phyloP scores from a whole-genome alignment of 1,284 basidiomycete genomes.

The Quambalaria eucalypti region DNA sequence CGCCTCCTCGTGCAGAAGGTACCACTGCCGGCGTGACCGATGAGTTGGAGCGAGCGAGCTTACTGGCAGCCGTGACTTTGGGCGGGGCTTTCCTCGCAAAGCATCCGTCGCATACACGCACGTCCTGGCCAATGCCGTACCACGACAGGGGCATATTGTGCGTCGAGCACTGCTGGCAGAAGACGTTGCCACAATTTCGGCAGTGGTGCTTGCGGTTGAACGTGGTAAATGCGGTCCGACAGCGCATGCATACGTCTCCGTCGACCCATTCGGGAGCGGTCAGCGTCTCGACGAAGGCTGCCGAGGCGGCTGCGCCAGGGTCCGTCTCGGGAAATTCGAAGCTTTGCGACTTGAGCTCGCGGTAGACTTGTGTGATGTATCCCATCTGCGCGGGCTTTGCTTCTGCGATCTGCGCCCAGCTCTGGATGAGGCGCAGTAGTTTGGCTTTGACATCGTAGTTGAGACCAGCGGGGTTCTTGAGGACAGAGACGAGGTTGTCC shows the following conservation, averaged over 20 bases:
- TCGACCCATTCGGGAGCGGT: conserved; percentile 86
- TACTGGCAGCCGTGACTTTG: conserved; percentile 19
- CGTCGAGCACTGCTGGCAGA: conserved; percentile 85
- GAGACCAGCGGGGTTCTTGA: conserved; percentile 56
- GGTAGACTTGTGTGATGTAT: conserved; percentile 42
- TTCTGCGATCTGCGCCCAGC: conserved; percentile 85
- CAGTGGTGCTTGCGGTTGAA: conserved; percentile 98
- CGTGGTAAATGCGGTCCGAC: conserved; percentile 81
- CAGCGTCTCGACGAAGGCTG: conserved; percentile 41
- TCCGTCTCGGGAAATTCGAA: conserved; percentile 76
- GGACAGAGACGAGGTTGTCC: conserved; percentile 76
- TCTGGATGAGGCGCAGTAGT: conserved; percentile 72
- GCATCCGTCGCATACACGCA: conserved; percentile 89
- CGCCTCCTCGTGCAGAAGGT: conserved; percentile 26
- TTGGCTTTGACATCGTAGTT: conserved; percentile 76
- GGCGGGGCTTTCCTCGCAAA: conserved; percentile 27
- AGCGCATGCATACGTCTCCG: conserved; percentile 85
- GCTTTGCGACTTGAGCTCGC: conserved; percentile 50
- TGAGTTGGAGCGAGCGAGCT: conserved; percentile 10
- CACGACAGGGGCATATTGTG: conserved; percentile 77
- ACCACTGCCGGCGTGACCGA: conserved; percentile 14
- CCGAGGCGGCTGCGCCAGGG: conserved; percentile 52
- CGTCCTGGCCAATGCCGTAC: conserved; percentile 85
- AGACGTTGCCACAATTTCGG: conserved; percentile 92
- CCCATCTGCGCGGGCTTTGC: conserved; percentile 57